Evolutionary conservation across 768 basidiomycete species (phyloP).

Genomic region (Boletus tomentosulus): DNA sequence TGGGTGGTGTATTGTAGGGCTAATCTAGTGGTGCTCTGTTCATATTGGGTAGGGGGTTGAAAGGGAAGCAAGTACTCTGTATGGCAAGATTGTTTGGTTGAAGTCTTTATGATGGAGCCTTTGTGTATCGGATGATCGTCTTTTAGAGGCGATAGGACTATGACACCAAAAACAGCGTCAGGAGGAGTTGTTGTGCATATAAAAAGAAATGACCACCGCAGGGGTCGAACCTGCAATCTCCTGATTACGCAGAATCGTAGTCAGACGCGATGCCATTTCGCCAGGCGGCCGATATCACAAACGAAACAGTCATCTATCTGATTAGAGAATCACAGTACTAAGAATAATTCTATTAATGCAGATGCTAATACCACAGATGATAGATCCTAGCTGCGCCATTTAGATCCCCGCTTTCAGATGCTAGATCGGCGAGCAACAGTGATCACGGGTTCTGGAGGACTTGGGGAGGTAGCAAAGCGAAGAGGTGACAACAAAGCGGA

Average conservation of each 20-base stretch:
- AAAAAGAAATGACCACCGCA: slow-evolving; percentile 32
- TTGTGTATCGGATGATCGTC: too few relatives aligned
- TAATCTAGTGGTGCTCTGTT: too few relatives aligned
- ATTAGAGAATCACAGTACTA: not conserved
- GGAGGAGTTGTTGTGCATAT: too few relatives aligned
- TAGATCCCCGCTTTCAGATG: not conserved
- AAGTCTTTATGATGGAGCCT: not conserved
- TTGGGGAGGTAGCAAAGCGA: slow-evolving; percentile 11
- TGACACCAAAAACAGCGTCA: too few relatives aligned
- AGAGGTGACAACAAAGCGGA: slow-evolving; percentile 8
- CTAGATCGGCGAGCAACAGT: slow-evolving; percentile 12
- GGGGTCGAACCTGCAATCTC: slow-evolving; percentile 93
- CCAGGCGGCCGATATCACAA: slow-evolving; percentile 60
- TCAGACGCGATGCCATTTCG: slow-evolving; percentile 94
- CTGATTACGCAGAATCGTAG: slow-evolving; percentile 70
- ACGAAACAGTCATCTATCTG: not conserved
- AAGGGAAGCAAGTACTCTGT: slow-evolving; percentile 41
- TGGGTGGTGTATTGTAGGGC: too few relatives aligned
- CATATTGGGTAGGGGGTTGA: slow-evolving; percentile 15
- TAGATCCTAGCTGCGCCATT: not conserved
- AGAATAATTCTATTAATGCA: too few relatives aligned
- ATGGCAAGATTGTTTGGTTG: slow-evolving; percentile 47
- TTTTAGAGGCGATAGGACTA: too few relatives aligned
- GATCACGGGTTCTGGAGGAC: slow-evolving; percentile 1
- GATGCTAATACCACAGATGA: not conserved